Base-by-base conservation (phyloP, 352 stramenopile genomes). In the Globisporangium uncinulatum region DNA sequence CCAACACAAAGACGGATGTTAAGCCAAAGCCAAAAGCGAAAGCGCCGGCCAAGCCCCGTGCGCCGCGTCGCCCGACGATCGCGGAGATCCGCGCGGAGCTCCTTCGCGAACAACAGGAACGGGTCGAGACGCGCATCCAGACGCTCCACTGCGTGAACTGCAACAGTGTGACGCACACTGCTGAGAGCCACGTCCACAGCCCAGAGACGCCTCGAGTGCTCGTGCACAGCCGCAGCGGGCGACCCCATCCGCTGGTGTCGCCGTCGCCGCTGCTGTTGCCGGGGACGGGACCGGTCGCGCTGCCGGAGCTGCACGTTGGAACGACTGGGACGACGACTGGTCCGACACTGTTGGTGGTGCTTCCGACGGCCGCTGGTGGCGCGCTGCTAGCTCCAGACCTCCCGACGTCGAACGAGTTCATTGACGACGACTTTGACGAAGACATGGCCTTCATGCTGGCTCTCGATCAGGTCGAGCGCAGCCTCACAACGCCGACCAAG, bases 361-460 rank as follows among this genome's bases (percentile, higher is more conserved):
- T 29, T 10, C 15, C 11, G 6, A 15, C 36, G 9, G 37, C 36
- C 10, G 1, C 6, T 39, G 34, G 6, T 39, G 34, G 34, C 13
- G 37, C 24, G 3, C 43, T 32, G 29, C 6, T 29, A 4, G n/a
- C 19, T 20, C 46, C 15, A 14, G 6, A 17, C 19, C 31, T 42
- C 24, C 10, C 43, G 17, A 54, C 57, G 50, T 54, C 63, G 31
- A 71, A 87, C 42, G 71, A 81, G 42, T 88, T 86, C 45, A 87
- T 88, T 53, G 61, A 62, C 21, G 74, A 91, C 44, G 76, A 87
- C 37, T 59, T 71, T 32, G 73, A 87, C 31, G 78, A 91, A 63
- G 81, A 91, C 52, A 49, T 84, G 32, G 66, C 74, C 15, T 91
- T 89, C 63, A 61, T 84, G 19, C 56, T 82, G 59, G 81, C 78